Percentiles rank a stretch among this genome's conserved stretches.
Conservation (phyloP, 129 eudicot species). For the Daucus carota region DNA sequence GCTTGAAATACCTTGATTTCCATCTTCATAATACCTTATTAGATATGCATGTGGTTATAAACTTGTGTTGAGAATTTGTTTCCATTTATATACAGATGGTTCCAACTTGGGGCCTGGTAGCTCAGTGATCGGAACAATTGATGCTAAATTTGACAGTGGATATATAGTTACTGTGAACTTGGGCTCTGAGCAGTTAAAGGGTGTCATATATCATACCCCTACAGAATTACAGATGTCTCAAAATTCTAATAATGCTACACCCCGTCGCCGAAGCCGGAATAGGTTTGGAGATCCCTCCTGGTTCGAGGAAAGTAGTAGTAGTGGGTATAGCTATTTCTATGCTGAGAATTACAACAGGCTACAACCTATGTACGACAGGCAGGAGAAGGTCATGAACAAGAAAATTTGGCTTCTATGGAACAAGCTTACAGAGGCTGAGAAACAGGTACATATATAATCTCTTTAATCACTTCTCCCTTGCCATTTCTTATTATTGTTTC, state of each 20-base stretch:
- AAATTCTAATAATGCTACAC: conserved; percentile 20
- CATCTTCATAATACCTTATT: neutral
- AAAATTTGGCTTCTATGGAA: conserved; percentile 56
- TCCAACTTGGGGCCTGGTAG: conserved; percentile 46
- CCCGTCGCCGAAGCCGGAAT: conserved; percentile 38
- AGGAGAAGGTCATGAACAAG: conserved; percentile 54
- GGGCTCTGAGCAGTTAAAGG: conserved; percentile 69
- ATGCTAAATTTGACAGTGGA: conserved; percentile 73
- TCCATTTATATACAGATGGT: conserved; percentile 33
- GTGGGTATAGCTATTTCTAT: conserved; percentile 61
- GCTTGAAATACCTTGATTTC: neutral
- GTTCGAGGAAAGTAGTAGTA: conserved; percentile 41
- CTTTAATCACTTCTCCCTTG: neutral
- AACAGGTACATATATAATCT: conserved; percentile 30
- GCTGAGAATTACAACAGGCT: conserved; percentile 53
- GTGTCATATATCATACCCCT: conserved; percentile 80
- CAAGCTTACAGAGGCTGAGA: conserved; percentile 60
- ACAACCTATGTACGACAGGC: conserved; percentile 55
- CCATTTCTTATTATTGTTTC: neutral
- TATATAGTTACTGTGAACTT: conserved; percentile 63
- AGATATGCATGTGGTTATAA: neutral
- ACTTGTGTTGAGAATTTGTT: conserved; percentile 1
- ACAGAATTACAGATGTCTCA: conserved; percentile 19
- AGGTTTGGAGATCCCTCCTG: conserved; percentile 59
- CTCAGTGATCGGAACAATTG: conserved; percentile 66